Base-by-base conservation (phyloP, 2,329 filamentous ascomycete species). In the Calonectria montana region DNA sequence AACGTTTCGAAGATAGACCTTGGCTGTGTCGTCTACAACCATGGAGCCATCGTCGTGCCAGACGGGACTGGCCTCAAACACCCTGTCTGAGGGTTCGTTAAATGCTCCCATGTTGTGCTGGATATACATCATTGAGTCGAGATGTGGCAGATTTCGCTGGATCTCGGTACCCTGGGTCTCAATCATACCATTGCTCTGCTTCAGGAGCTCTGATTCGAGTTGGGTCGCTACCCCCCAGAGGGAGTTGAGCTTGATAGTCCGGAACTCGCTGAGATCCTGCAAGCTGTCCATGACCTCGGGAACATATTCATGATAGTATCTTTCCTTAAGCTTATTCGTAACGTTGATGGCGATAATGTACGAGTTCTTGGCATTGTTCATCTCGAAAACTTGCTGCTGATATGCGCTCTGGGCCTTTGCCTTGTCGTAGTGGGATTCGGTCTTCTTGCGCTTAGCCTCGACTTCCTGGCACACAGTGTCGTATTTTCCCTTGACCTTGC, bases 351-450 rank as follows among this genome's bases (percentile, higher is more conserved):
- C 90, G 80, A 99, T 98, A 73, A 99, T 87, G 81, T 99, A 99
- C n/a, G 94, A 95, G 83, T 99, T 99, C 88, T 99, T 99, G 82
- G 93, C 90, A 82, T 99, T 99, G 84, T 97, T 94, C 97, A 98
- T 98, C 78, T 99, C 97, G 72, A 92, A 86, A 72, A 97, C 88
- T 83, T 98, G 96, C 81, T 98, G 95, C 80, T 97, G 94, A 84
- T 97, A 99, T 43, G 94, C 92, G 81, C 91, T 93, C 81, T 98
- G 94, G 9, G 96, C 95, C 86, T 98, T 99, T 74, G 91, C 86
- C 85, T 98, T 98, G 82, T 98, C 96, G 80, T 97, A 97, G n/a
- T 95, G 92, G 57, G 93, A 93, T 80, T 99, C 97, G 63, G 94
- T 92, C 88, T 99, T 99, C 87, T 98, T 98, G 80, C 97, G 93